These are phyloP conservation scores for Mycothermus thermophilus DNA, from an alignment of 495 filamentous ascomycete genomes.

Conservation along the genomic window DNA sequence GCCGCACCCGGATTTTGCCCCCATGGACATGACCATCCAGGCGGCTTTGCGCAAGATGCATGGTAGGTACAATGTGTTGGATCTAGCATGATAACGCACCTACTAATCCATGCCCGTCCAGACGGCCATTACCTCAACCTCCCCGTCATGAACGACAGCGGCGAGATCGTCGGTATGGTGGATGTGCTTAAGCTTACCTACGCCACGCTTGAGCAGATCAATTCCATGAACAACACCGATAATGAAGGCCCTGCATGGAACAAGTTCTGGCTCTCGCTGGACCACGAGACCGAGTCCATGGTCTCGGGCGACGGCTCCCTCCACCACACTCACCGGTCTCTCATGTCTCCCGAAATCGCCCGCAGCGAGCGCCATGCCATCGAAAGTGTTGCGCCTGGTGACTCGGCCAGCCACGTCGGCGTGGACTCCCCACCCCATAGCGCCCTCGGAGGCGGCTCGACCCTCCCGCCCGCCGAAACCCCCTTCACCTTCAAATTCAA, in stretches of 20 bases:
- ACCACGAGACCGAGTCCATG: slow-evolving; percentile 92
- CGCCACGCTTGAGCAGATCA: slow-evolving; percentile 91
- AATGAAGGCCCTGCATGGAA: slow-evolving; percentile 97
- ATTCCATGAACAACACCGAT: slow-evolving; percentile 54
- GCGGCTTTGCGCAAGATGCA: slow-evolving; percentile 98
- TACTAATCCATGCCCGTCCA: slow-evolving; percentile 18
- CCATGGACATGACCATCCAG: slow-evolving; percentile 97
- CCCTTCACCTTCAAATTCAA: slow-evolving; percentile 99
- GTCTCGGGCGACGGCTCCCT: slow-evolving; percentile 72
- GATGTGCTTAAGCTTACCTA: slow-evolving; percentile 97
- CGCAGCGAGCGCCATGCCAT: slow-evolving; percentile 40
- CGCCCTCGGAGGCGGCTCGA: slow-evolving; percentile 26
- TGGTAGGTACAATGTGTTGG: no score
- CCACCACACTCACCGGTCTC: slow-evolving; percentile 38
- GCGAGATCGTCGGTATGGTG: slow-evolving; percentile 98
- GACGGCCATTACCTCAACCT: slow-evolving; percentile 97
- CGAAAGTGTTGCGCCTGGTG: slow-evolving; percentile 77
- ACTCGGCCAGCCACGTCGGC: slow-evolving; percentile 89
- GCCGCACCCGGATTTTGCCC: slow-evolving; percentile 95
- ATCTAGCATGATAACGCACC: background rate
- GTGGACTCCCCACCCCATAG: slow-evolving; percentile 62
- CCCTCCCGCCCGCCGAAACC: slow-evolving; percentile 44
- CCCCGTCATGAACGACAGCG: slow-evolving; percentile 92
- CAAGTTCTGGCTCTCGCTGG: slow-evolving; percentile 97
- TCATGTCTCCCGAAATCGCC: slow-evolving; percentile 63